Percentiles rank a stretch among this genome's conserved stretches.
These are phyloP conservation scores for Pseudocercospora eumusae DNA, from an alignment of 2,329 filamentous ascomycete species.

Conservation along the genomic window DNA sequence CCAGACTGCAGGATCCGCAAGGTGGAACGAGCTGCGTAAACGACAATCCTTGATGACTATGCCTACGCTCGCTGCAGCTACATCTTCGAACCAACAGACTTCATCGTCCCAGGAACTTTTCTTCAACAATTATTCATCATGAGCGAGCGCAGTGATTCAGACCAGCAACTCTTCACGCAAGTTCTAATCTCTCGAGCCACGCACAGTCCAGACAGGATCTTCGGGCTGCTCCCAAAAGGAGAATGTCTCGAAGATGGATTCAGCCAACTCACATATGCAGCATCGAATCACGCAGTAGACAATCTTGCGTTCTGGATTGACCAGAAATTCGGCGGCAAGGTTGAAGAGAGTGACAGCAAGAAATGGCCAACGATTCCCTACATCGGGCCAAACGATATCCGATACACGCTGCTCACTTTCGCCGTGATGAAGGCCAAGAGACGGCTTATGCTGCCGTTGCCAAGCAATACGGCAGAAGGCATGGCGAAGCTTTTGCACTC, in stretches of 20 bases:
- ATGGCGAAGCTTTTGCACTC: constrained; percentile 18
- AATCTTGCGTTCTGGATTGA: constrained; percentile 26
- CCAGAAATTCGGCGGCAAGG: constrained; percentile 10
- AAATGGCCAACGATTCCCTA: constrained; percentile 21
- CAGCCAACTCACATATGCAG: constrained; percentile 18
- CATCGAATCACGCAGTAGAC: constrained; percentile 20
- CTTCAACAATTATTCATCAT: neutral
- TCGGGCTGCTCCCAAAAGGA: constrained; percentile 16
- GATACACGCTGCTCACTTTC: constrained; percentile 19
- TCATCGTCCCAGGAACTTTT: neutral
- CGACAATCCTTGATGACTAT: too few species aligned
- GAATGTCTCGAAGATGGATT: constrained; percentile 21
- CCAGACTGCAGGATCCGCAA: too few species aligned
- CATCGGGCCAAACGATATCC: constrained; percentile 22
- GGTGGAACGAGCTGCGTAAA: too few species aligned
- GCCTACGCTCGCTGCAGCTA: too few species aligned
- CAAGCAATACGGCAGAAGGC: constrained; percentile 20
- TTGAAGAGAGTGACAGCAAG: neutral
- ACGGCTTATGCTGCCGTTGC: constrained; percentile 15
- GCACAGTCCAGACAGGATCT: constrained; percentile 11
- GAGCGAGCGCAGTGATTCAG: neutral
- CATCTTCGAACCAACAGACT: too few species aligned
- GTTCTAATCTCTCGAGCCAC: constrained; percentile 12
- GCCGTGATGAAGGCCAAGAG: constrained; percentile 19
- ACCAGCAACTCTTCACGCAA: neutral